A percentile compares a stretch with the other conserved stretches of the same genome.
Conservation (phyloP, 2,329 filamentous ascomycete species). For the Claviceps africana region DNA sequence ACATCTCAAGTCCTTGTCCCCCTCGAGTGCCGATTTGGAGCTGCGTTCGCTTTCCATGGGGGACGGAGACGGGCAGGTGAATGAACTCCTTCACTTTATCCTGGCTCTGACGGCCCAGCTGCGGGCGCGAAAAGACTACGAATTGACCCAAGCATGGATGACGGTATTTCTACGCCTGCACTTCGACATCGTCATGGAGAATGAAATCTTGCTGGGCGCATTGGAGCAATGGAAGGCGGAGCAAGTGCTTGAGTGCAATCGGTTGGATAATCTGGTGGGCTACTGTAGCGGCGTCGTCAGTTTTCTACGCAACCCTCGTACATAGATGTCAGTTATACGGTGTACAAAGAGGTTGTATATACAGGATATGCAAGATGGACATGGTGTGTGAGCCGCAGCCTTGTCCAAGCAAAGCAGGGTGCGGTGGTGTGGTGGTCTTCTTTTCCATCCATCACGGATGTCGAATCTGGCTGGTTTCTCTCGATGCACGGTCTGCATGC, state of each 20-base stretch:
- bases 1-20: slow-evolving; percentile 67
- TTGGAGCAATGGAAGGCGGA: slow-evolving; percentile 57
- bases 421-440: too few relatives aligned
- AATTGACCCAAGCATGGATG: slow-evolving; percentile 96
- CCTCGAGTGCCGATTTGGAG: slow-evolving; percentile 78
- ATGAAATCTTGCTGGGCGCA: slow-evolving; percentile 38
- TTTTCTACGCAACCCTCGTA: slow-evolving; percentile 54
- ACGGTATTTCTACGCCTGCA: slow-evolving; percentile 79
- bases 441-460: too few relatives aligned
- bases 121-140: slow-evolving; percentile 63
- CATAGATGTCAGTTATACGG: not conserved
- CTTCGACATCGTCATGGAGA: slow-evolving; percentile 40
- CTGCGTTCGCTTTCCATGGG: slow-evolving; percentile 60
- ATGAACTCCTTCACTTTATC: slow-evolving; percentile 71
- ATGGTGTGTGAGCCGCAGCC: not conserved
- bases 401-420: too few relatives aligned
- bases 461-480: too few relatives aligned
- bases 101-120: slow-evolving; percentile 62
- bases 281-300: slow-evolving; percentile 78
- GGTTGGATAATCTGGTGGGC: slow-evolving; percentile 64
- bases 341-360: too few relatives aligned
- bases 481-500: too few relatives aligned
- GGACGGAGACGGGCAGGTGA: slow-evolving; percentile 32
- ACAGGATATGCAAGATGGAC: not conserved
- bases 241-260: slow-evolving; percentile 55